Evolutionary conservation across 2,329 filamentous ascomycete species (phyloP).

Genomic region (Madurella mycetomatis): DNA sequence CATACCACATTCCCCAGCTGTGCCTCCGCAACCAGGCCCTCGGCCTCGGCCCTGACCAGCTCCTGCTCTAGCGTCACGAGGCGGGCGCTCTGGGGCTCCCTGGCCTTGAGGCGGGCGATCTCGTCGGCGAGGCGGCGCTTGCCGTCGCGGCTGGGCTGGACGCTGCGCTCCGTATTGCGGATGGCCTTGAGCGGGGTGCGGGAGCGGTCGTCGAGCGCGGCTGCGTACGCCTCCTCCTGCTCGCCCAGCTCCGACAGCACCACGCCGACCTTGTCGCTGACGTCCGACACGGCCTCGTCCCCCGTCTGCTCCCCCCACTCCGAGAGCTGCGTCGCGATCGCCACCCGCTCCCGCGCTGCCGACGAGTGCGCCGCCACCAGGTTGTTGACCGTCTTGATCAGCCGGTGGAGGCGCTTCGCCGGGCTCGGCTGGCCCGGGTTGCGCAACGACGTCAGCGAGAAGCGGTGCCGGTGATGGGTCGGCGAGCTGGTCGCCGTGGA

Average conservation of each 20-base stretch:
- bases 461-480: slow-evolving; percentile 42
- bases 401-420: slow-evolving; percentile 78
- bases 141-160: slow-evolving; percentile 85
- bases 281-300: slow-evolving; percentile 81
- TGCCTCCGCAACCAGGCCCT: slow-evolving; percentile 92
- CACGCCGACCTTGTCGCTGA: slow-evolving; percentile 94
- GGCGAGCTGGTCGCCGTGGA: slow-evolving; percentile 52
- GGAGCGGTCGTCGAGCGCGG: slow-evolving; percentile 74
- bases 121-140: slow-evolving; percentile 88
- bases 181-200: slow-evolving; percentile 82
- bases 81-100: slow-evolving; percentile 80
- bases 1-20: slow-evolving; percentile 90
- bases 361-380: slow-evolving; percentile 79
- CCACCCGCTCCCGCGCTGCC: slow-evolving; percentile 77
- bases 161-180: slow-evolving; percentile 89
- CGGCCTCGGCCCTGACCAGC: slow-evolving; percentile 90
- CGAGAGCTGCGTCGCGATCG: slow-evolving; percentile 84
- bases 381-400: slow-evolving; percentile 94
- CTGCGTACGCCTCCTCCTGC: slow-evolving; percentile 84
- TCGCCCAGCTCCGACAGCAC: slow-evolving; percentile 88
- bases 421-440: slow-evolving; percentile 82
- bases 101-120: slow-evolving; percentile 85
- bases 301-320: slow-evolving; percentile 93
- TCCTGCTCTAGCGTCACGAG: slow-evolving; percentile 90
- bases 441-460: slow-evolving; percentile 82